Base-by-base conservation (phyloP, 2,329 filamentous ascomycete genomes). In the Talaromyces sp. region DNA sequence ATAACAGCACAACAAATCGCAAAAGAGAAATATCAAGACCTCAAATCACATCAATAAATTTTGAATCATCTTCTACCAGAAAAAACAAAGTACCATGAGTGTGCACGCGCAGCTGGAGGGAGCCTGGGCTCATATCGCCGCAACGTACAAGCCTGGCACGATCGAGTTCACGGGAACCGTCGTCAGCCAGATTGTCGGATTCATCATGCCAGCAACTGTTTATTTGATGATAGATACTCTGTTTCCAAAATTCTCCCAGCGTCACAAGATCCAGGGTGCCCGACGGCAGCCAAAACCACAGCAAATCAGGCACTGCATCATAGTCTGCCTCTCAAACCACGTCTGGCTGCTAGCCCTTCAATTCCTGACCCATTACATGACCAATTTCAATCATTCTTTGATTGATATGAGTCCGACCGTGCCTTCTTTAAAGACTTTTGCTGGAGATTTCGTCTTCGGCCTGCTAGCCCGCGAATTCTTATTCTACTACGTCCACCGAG, bases 221-320 rank as follows among this genome's bases (percentile, higher is more conserved):
- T 84, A 80, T 65, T 70, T 80, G 27, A 69, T 68, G 0, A 74
- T 85, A 15, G 80, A 82, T 64, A 47, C 62, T 10, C 11, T 80
- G 11, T 72, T 77, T n/a, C 83, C 83, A 0, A 53, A 66, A 9
- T 85, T 84, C 65, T 80, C 82, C 0, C 72, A 73, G 8, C 74
- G 73, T 4, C 82, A 85, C 73, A 85, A 85, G 67, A 79, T 85
- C 61, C 83, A 85, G 64, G 81, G 44, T 25, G n/a, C 44, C 19
- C 44, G 44, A 4, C 44, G 44, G 13, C 44, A 49, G 11, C 44
- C 44, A 8, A 49, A 10, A 10, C 44, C 9, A 3, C 44, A 49
- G n/a, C 44, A 49, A 49, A 49, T 49, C 19, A 7, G 8, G 22
- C 44, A 49, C 19, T 49, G 44, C 44, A 8, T 49, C 11, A 11